Conservation (phyloP, 345 rosid species). For the Citropsis articulata region DNA sequence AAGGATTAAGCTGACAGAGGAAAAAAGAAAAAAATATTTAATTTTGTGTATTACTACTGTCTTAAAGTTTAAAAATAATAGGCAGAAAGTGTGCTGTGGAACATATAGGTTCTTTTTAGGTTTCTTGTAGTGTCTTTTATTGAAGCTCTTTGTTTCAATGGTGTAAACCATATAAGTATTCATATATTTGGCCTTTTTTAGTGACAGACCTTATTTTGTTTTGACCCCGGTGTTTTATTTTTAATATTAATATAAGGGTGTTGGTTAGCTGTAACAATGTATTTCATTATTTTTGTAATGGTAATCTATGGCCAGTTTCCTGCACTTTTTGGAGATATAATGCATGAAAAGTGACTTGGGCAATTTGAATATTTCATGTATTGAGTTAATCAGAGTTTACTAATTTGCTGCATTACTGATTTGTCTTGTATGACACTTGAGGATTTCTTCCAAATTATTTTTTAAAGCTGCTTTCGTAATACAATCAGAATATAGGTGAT, state of each 20-base stretch:
- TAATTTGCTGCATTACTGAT: background rate
- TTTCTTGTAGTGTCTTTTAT: background rate
- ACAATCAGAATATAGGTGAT: background rate
- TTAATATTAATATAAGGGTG: background rate
- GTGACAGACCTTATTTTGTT: background rate
- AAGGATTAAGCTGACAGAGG: too few species aligned
- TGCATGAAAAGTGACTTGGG: background rate
- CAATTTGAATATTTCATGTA: background rate
- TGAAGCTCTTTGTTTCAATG: background rate
- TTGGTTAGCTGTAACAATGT: background rate
- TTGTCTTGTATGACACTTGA: background rate
- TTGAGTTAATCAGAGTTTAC: background rate
- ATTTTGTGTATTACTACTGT: background rate
- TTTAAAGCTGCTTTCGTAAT: background rate
- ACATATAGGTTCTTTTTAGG: background rate
- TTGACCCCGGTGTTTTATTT: background rate
- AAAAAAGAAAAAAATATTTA: too few species aligned
- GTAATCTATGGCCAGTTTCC: background rate
- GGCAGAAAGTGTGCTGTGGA: background rate
- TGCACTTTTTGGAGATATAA: background rate
- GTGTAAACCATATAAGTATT: background rate
- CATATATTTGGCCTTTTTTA: background rate
- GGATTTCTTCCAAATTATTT: background rate
- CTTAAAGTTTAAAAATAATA: background rate
- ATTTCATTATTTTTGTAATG: background rate